Conservation (phyloP, 129 eudicot genomes). For the Flaveria trinervia region DNA sequence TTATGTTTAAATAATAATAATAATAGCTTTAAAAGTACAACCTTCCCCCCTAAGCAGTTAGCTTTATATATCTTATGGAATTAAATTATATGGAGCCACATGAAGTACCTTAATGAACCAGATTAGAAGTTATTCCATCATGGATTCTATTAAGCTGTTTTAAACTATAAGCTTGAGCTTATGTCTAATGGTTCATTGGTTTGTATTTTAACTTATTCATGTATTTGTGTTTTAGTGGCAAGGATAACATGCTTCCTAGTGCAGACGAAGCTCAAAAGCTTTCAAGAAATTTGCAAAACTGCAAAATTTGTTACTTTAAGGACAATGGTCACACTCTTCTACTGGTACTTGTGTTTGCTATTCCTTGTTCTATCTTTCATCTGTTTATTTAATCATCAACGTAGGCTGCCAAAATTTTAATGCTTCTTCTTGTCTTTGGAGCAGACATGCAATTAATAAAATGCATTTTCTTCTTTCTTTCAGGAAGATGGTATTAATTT, state of each 20-base stretch:
- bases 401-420: too few species aligned
- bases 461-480: slow-evolving; percentile 21
- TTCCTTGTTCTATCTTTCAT: background rate
- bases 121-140: background rate
- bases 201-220: background rate
- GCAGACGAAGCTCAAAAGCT: slow-evolving; percentile 77
- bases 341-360: slow-evolving; percentile 51
- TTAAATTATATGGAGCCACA: background rate
- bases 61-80: background rate
- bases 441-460: slow-evolving; percentile 12
- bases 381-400: background rate
- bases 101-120: slow-evolving; percentile 1
- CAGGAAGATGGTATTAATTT: slow-evolving; percentile 94
- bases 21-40: too few species aligned
- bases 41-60: background rate
- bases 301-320: slow-evolving; percentile 60
- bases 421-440: slow-evolving; percentile 8
- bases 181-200: slow-evolving; percentile 14
- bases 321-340: slow-evolving; percentile 79
- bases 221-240: slow-evolving; percentile 59
- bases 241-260: slow-evolving; percentile 82
- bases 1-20: too few species aligned
- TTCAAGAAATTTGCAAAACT: slow-evolving; percentile 49
- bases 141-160: background rate
- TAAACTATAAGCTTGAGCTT: background rate